These are phyloP conservation scores for Phtheirospermum japonicum DNA, from an alignment of 257 asterid genomes.

Conservation along the genomic window DNA sequence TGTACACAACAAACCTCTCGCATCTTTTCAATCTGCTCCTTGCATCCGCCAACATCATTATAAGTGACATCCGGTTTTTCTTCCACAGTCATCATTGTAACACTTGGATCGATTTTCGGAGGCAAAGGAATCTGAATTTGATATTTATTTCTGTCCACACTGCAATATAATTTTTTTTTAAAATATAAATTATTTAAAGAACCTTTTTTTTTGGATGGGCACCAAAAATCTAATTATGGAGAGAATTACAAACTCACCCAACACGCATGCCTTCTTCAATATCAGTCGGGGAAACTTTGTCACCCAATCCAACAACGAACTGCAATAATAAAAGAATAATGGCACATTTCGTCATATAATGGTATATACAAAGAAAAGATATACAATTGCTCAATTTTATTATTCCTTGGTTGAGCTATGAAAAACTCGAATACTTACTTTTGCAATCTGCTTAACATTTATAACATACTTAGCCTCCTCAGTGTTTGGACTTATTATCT, in stretches of 20 bases:
- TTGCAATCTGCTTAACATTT: slow-evolving; percentile 75
- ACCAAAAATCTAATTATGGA: background rate
- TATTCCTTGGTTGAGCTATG: background rate
- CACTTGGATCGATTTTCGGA: slow-evolving; percentile 98
- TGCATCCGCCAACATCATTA: slow-evolving; percentile 98
- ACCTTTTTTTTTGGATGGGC: too few species aligned
- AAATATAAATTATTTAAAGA: too few species aligned
- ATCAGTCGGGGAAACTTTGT: slow-evolving; percentile 89
- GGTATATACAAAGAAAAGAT: background rate
- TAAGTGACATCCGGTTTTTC: slow-evolving; percentile 99
- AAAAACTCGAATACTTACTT: slow-evolving; percentile 35
- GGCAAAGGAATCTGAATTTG: slow-evolving; percentile 99
- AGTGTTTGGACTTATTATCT: slow-evolving; percentile 75
- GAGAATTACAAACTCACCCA: slow-evolving; percentile 46
- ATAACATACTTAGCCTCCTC: slow-evolving; percentile 69
- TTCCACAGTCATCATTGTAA: slow-evolving; percentile 99
- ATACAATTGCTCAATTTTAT: background rate
- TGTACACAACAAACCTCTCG: slow-evolving; percentile 61
- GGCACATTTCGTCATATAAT: background rate
- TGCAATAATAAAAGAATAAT: slow-evolving; percentile 27
- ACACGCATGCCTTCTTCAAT: slow-evolving; percentile 96
- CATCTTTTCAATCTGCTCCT: slow-evolving; percentile 99
- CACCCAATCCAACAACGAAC: slow-evolving; percentile 92
- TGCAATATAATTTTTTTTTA: too few species aligned
- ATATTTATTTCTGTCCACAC: slow-evolving; percentile 93